Conservation (phyloP, 2,329 filamentous ascomycete species). For the Cytospora leucostoma region DNA sequence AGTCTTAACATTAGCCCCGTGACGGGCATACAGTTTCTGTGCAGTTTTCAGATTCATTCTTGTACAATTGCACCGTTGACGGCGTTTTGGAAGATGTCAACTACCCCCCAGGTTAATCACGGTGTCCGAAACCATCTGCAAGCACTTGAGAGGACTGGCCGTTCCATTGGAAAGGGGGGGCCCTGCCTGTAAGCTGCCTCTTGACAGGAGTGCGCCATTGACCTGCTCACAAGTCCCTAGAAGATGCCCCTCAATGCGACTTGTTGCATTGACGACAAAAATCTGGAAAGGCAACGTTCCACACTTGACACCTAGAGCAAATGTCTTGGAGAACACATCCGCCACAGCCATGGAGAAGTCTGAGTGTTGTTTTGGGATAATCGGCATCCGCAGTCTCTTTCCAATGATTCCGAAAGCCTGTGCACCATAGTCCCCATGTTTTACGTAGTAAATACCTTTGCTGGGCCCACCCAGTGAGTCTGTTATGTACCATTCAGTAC, state of each 20-base stretch:
- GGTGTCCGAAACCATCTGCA: too few species aligned
- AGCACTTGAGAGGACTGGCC: background rate
- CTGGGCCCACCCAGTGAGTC: slow-evolving; percentile 23
- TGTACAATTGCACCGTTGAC: too few species aligned
- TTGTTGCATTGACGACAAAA: slow-evolving; percentile 27
- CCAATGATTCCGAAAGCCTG: slow-evolving; percentile 25
- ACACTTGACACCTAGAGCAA: slow-evolving; percentile 28
- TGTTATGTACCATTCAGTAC: slow-evolving; percentile 27
- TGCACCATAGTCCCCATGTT: slow-evolving; percentile 26
- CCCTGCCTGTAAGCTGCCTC: background rate
- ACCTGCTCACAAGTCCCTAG: slow-evolving; percentile 24
- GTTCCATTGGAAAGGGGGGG: background rate
- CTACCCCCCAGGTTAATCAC: too few species aligned
- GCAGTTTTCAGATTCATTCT: too few species aligned
- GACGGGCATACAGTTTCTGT: too few species aligned
- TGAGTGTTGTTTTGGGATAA: slow-evolving; percentile 29
- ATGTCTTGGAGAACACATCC: slow-evolving; percentile 25
- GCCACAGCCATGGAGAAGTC: slow-evolving; percentile 26
- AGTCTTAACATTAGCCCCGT: too few species aligned
- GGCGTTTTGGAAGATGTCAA: too few species aligned
- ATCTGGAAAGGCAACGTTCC: slow-evolving; percentile 25
- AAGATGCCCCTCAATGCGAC: slow-evolving; percentile 19
- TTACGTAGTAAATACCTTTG: slow-evolving; percentile 26
- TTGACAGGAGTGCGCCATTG: slow-evolving; percentile 27
- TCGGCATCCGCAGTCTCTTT: slow-evolving; percentile 16